Conservation (phyloP, 805 yeast species). For the Ogataea methylovora region DNA sequence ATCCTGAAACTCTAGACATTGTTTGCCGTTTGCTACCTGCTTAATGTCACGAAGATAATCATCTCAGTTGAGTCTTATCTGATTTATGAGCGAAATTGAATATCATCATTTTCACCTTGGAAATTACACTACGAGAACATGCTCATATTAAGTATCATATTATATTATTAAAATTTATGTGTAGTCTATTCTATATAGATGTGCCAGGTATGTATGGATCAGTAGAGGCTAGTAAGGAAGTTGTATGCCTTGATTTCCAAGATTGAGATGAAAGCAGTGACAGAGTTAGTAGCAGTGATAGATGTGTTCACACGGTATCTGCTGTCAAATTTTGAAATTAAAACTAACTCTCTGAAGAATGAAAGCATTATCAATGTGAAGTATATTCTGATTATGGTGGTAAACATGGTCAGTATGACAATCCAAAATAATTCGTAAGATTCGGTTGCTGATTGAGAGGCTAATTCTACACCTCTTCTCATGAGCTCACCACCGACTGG, state of each 20-base stretch:
- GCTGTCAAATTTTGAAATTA: constrained; percentile 31
- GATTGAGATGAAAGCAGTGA: constrained; percentile 3
- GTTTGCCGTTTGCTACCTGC: too few species aligned
- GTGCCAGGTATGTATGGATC: too few species aligned
- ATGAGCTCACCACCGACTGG: constrained; percentile 5
- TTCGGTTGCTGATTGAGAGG: constrained; percentile 59
- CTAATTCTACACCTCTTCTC: constrained; percentile 11
- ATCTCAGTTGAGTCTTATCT: too few species aligned
- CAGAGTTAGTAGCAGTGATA: constrained; percentile 3
- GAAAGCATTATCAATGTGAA: constrained; percentile 52
- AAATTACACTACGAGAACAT: too few species aligned
- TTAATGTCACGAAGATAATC: too few species aligned
- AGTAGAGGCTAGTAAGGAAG: constrained; percentile 11
- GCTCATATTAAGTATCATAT: too few species aligned
- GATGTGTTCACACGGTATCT: constrained; percentile 15
- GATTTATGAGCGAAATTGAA: too few species aligned
- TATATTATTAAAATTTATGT: too few species aligned
- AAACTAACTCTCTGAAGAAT: constrained; percentile 50
- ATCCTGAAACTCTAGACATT: too few species aligned
- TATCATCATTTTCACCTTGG: too few species aligned
- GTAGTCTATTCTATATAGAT: too few species aligned
- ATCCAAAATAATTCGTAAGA: constrained; percentile 52
- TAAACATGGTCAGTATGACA: constrained; percentile 37
- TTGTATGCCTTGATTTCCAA: constrained; percentile 14
- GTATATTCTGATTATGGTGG: constrained; percentile 46